Base-by-base conservation (phyloP, 1,139 yeast genomes). In the Magnusiomyces starmeri region DNA sequence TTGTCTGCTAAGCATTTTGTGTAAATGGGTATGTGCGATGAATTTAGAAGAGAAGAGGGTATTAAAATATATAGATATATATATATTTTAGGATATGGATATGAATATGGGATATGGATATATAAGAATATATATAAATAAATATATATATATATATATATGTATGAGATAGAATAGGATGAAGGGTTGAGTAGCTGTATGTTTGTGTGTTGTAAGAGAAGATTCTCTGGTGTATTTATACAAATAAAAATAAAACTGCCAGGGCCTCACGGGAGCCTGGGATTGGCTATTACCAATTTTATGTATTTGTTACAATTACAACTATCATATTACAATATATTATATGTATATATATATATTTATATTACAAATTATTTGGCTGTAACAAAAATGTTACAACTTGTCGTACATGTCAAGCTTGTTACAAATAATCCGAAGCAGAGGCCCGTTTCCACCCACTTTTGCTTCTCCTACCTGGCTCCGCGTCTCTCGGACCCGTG, bases 1-100 rank as follows among this genome's bases (percentile, higher is more conserved):
- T 43, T 49, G 39, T 42, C 56, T 37, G 56, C 56, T 57, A 50
- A 59, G 57, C 61, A 59, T 59, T 49, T 45, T 42, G 39, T 21
- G 22, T 32, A 18, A 21, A n/a, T 40, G 25, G 9, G 25, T 24
- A 22, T 4, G 48, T 27, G 16, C 12, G 40, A 16, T 3, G 29
- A 29, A 22, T 24, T 27, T 16, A 44, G 20, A 37, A 27, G 48
- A 8, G 40, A 12, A 29, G 37, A 16, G 20, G 26, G 20, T 21
- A 48, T 10, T 6, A 20, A 24, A 32, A 45, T 21, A n/a, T 34
- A 21, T 24, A 32, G 32, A 21, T 26, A 24, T n/a, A n/a, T n/a
- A n/a, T n/a, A n/a, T n/a, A n/a, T n/a, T n/a, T n/a, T n/a, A n/a
- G n/a, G n/a, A n/a, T n/a, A n/a, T n/a, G n/a, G n/a, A n/a, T n/a